Evolutionary conservation across 139 green algal species (phyloP).

Genomic region (Auxenochlorella protothecoides): DNA sequence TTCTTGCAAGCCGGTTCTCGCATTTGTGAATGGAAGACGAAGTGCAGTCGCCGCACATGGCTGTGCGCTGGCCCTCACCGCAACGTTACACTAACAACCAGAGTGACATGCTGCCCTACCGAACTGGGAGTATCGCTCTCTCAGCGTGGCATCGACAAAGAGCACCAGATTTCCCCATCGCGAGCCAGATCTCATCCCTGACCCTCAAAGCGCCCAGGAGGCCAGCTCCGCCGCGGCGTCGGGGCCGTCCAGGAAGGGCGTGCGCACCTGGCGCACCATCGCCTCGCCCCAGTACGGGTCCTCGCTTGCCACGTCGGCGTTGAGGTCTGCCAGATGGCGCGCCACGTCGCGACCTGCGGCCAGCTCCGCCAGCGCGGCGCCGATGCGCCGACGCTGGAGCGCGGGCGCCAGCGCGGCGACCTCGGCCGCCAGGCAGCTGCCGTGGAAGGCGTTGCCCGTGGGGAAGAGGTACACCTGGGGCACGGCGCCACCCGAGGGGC

Average conservation of each 20-base stretch:
- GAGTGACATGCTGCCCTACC: no score
- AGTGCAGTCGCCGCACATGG: no score
- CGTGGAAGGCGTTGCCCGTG: slow-evolving; percentile 57
- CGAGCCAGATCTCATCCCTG: no score
- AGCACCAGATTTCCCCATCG: no score
- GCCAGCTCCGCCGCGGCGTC: no score
- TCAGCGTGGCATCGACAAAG: no score
- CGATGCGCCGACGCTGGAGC: slow-evolving; percentile 13
- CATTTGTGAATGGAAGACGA: no score
- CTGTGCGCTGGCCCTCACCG: no score
- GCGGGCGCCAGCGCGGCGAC: slow-evolving; percentile 17
- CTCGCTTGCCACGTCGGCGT: slow-evolving; percentile 44
- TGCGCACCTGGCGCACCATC: slow-evolving; percentile 18
- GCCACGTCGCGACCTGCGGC: not conserved
- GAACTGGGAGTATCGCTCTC: no score
- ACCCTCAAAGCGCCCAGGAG: no score
- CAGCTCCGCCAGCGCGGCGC: not conserved
- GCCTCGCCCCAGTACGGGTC: slow-evolving; percentile 62
- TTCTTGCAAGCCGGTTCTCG: no score
- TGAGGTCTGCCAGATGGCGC: slow-evolving; percentile 14
- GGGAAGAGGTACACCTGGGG: slow-evolving; percentile 70
- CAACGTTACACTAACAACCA: no score
- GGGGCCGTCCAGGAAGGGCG: slow-evolving; percentile 18
- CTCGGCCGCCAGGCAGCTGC: slow-evolving; percentile 45
- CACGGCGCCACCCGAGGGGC: slow-evolving; percentile 38